These are phyloP conservation scores for Ophiostoma perfectum DNA, from an alignment of 2,329 filamentous ascomycete genomes.

Conservation along the genomic window DNA sequence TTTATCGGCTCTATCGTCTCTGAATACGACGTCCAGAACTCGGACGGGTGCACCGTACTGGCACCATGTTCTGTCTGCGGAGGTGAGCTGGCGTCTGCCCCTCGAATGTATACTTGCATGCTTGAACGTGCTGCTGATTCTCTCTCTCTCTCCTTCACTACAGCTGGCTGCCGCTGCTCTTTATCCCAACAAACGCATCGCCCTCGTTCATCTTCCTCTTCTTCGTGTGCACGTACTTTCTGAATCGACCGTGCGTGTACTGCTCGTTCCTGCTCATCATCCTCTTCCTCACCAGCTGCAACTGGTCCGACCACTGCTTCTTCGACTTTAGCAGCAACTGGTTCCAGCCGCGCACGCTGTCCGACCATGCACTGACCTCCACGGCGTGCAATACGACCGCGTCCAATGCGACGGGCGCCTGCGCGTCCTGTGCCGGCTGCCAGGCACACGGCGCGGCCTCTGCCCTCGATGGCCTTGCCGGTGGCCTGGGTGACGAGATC, in stretches of 20 bases:
- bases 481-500: constrained; percentile 10
- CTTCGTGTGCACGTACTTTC: constrained; percentile 88
- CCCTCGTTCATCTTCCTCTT: constrained; percentile 82
- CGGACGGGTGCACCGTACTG: neutral
- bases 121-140: neutral
- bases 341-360: constrained; percentile 69
- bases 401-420: neutral
- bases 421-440: neutral
- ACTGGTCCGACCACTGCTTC: constrained; percentile 86
- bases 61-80: constrained; percentile 60
- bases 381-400: neutral
- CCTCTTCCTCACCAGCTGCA: constrained; percentile 59
- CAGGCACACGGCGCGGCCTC: neutral
- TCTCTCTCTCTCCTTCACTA: neutral
- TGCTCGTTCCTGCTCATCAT: constrained; percentile 94
- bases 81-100: constrained; percentile 42
- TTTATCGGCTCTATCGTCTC: too few species aligned
- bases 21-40: too few species aligned
- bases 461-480: neutral
- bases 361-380: neutral
- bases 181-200: constrained; percentile 80
- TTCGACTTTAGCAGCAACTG: constrained; percentile 90
- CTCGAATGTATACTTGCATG: too few species aligned
- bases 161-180: constrained; percentile 81
- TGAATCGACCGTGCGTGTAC: constrained; percentile 95